Evolutionary conservation across 164 flowering plant species (phyloP), one percentile per base, ranked within the genome.

Genomic region (Nymphaea thermarum): DNA sequence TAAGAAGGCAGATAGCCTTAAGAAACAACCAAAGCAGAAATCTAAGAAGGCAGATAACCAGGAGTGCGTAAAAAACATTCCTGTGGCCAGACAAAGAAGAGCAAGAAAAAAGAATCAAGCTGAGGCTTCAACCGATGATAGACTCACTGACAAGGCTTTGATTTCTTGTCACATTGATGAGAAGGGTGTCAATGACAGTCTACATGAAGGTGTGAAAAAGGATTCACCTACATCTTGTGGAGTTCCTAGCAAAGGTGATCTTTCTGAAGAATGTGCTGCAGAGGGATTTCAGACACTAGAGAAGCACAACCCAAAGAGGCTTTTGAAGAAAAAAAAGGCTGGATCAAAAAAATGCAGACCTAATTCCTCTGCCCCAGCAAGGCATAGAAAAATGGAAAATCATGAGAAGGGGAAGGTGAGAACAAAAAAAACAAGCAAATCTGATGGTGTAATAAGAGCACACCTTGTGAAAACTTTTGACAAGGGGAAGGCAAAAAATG

Each of bases 301-400:
- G 12, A 77, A 78, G 68, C 43, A 60, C 55, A 71, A 70, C 57
- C 87, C 76, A 65, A 62, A 14, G 42, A 74, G 71, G 60, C 67
- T 41, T 68, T 25, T 78, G 7, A 81, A 75, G 77, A 82, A 71
- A 76, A 76, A 77, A 12, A 71, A 42, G 43, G 62, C 10, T 64
- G 69, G 72, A 77, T 47, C 10, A 36, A 75, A 65, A 69, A 83
- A 85, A 70, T 60, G 70, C 57, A 77, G 71, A 67, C 76, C 82
- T 53, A 74, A 71, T 57, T 63, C 60, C 63, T 68, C 81, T 69
- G 72, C 69, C 64, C 60, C 77, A 53, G 72, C 71, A 7, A 74
- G 63, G 57, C 57, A 71, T 63, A 67, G 62, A 66, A 76, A 68
- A 74, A 71, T 68, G 66, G 78, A 67, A 71, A 68, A 76, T 63